Conservation (phyloP, 352 stramenopile species). For the Phytophthora fragariaefolia region DNA sequence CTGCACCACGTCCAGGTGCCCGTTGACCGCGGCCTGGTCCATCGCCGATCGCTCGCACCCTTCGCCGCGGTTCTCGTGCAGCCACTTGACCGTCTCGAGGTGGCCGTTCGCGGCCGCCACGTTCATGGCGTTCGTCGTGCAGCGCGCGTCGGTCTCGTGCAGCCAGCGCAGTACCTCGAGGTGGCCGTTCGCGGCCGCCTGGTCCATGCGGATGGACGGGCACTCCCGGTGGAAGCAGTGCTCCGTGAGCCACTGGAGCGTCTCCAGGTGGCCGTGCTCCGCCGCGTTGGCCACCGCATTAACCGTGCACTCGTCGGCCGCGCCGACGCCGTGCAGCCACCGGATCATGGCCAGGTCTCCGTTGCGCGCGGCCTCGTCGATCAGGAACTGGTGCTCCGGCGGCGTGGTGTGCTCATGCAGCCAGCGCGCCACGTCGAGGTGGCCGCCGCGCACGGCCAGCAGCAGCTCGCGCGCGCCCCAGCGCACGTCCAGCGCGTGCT, state of each 20-base stretch:
- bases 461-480: conserved; percentile 43
- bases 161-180: conserved; percentile 32
- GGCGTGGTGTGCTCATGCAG: conserved; percentile 38
- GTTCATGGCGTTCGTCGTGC: conserved; percentile 39
- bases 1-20: conserved; percentile 33
- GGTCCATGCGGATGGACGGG: conserved; percentile 42
- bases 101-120: conserved; percentile 32
- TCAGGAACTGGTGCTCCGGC: conserved; percentile 36
- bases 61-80: conserved; percentile 27
- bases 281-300: conserved; percentile 51
- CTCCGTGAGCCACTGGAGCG: conserved; percentile 43
- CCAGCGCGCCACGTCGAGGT: conserved; percentile 46
- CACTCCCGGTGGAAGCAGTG: conserved; percentile 36
- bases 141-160: conserved; percentile 30
- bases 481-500: conserved; percentile 26
- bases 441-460: conserved; percentile 37
- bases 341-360: conserved; percentile 48
- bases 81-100: conserved; percentile 30
- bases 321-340: conserved; percentile 42
- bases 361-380: conserved; percentile 44
- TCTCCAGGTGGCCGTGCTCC: conserved; percentile 46
- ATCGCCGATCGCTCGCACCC: conserved; percentile 36
- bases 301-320: conserved; percentile 34
- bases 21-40: conserved; percentile 35
- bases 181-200: conserved; percentile 51